Evolutionary conservation across 2,329 filamentous ascomycete species (phyloP), one percentile per base, ranked within the genome.

Genomic region (Lizonia empirigonia): DNA sequence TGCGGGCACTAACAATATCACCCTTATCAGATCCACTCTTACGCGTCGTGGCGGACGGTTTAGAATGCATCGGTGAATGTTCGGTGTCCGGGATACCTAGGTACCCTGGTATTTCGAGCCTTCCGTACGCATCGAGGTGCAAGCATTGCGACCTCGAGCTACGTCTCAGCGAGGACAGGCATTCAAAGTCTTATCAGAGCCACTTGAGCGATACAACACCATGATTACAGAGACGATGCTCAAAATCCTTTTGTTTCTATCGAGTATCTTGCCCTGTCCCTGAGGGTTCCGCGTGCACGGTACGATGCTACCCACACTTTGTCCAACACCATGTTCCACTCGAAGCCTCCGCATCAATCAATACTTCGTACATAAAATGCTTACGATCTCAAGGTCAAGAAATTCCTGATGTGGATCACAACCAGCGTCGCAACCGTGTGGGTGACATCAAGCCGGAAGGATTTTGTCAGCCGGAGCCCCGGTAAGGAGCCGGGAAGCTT

Each of bases 1-100:
- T 45, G 18, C 30, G 48, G 48, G 15, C 41, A 19, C 41, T 45
- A 50, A 29, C 35, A 38, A n/a, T 20, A 18, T 39, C 34, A 33
- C n/a, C 13, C 23, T 44, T 15, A 42, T 42, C 34, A 12, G 16
- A 35, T 45, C 40, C 34, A 44, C 27, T 8, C 35, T 23, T 23
- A 26, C 23, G 34, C 16, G 8, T 44, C 27, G 34, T 41, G 27
- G 16, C 15, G 22, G 20, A 18, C 22, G 15, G 26, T 26, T 33
- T 19, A 18, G 33, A 45, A 30, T 13, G n/a, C 3, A 36, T 12
- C 5, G 20, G 20, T 10, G 15, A 22, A 44, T 29, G 23, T 29
- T 22, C 13, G 3, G 0, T 29, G 13, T 9, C 34, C 20, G 4
- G 19, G 13, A 15, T n/a, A n/a, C n/a, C n/a, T n/a, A n/a, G n/a